Base-by-base conservation (phyloP, 2,329 filamentous ascomycete species). In the Ophiosphaerella herpotricha region DNA sequence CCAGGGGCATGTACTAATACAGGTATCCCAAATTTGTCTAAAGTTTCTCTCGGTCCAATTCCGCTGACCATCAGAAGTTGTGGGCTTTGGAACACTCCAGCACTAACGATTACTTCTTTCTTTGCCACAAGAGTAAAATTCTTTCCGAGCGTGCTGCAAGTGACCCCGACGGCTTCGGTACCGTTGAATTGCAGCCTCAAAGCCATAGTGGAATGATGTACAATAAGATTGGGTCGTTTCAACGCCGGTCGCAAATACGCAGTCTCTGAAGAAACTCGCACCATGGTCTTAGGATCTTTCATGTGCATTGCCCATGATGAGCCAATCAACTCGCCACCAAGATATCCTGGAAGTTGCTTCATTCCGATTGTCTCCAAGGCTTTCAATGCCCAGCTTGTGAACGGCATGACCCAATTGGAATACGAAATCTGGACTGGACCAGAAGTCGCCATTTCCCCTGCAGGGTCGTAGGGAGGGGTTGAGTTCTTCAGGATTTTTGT, bases 201-300 rank as follows among this genome's bases (percentile, higher is more conserved):
- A 0, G 90, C 85, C 4, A 91, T 76, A 16, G 88, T 88, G 0
- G 88, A 85, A 60, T 91, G 91, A 42, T 91, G 58, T 7, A 63
- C 52, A 8, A 59, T 29, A n/a, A 64, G 14, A 38, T 60, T 60
- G 8, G 21, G 1, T 14, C 43, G 35, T 14, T 51, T 42, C 41
- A 60, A 32, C 3, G 47, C 57, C 5, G 54, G 51, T 29, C 44
- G 31, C 3, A 66, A 46, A 37, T 54, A 64, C 12, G 55, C 53
- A 2, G 55, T 63, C 40, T 64, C 57, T 5, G 57, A 48, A 2
- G 52, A 56, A 12, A 55, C 56, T 7, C 58, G 37, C 4, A 48
- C 38, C 48, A 52, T 47, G 1, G 50, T 57, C 31, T 50, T 44
- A 5, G 55, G 14, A 24, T 62, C 42, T 5, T 49, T 46, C 11